Conservation (phyloP, 305 asterid species). For the Fraxinus sp. region DNA sequence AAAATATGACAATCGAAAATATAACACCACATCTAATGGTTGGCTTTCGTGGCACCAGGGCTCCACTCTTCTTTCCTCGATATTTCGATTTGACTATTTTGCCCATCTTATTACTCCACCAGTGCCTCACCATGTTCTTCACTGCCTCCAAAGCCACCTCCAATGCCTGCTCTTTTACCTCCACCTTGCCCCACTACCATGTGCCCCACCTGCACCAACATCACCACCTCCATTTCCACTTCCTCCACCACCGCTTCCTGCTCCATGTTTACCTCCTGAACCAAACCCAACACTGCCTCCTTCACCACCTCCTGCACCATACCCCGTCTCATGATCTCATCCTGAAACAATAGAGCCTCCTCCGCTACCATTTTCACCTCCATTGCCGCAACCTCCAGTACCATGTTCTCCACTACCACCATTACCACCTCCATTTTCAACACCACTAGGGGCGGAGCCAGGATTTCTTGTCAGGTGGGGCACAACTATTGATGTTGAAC, state of each 20-base stretch:
- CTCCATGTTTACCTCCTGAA: background rate
- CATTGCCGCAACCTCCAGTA: conserved; percentile 34
- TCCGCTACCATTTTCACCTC: conserved; percentile 44
- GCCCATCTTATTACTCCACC: background rate
- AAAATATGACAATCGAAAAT: background rate
- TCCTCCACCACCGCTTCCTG: background rate
- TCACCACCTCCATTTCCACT: background rate
- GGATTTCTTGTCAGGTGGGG: too few relatives aligned
- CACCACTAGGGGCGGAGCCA: too few relatives aligned
- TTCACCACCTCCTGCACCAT: conserved; percentile 28
- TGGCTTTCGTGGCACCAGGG: too few relatives aligned
- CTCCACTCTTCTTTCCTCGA: too few relatives aligned
- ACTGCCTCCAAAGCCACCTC: conserved; percentile 18
- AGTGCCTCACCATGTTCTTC: conserved; percentile 29
- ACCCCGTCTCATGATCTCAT: conserved; percentile 30
- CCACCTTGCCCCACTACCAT: background rate
- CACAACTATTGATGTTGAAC: too few relatives aligned
- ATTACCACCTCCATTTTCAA: too few relatives aligned
- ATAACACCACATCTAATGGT: background rate
- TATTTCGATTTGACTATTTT: too few relatives aligned
- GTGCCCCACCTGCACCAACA: background rate
- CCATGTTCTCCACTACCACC: conserved; percentile 17
- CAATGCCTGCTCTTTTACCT: background rate
- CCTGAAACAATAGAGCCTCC: conserved; percentile 37
- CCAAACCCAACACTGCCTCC: background rate